phyloP scores from a whole-genome alignment of 2,329 filamentous ascomycete species.

The Trichoderma endophyticum region DNA sequence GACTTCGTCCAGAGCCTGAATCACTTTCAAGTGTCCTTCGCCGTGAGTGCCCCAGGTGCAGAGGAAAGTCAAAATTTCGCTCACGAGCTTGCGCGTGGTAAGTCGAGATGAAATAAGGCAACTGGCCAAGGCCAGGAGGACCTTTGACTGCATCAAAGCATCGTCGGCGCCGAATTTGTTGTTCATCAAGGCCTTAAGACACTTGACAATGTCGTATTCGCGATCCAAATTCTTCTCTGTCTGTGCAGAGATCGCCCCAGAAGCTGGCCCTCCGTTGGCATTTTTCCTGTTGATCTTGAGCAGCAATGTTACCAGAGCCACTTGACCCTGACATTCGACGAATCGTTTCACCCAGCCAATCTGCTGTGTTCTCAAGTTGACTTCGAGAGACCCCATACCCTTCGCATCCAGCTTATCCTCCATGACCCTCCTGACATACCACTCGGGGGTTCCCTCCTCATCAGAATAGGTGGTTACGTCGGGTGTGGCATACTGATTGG shows the following conservation, averaged over 20 bases:
- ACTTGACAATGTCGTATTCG: conserved; percentile 97
- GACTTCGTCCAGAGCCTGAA: conserved; percentile 88
- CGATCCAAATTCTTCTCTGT: conserved; percentile 79
- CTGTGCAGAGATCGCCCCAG: conserved; percentile 46
- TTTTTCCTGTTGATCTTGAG: conserved; percentile 90
- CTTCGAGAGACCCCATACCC: conserved; percentile 86
- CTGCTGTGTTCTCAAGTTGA: conserved; percentile 91
- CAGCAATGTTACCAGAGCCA: conserved; percentile 90
- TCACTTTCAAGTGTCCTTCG: conserved; percentile 86
- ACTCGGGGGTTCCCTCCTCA: conserved; percentile 94
- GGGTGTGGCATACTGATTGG: conserved; percentile 65
- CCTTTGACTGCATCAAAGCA: conserved; percentile 83
- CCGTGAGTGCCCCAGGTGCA: conserved; percentile 87
- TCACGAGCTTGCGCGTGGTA: conserved; percentile 90
- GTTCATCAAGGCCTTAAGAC: conserved; percentile 96
- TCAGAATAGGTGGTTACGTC: conserved; percentile 77
- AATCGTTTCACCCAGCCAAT: conserved; percentile 97
- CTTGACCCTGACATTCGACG: conserved; percentile 94
- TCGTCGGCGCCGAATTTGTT: conserved; percentile 99
- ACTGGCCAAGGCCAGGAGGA: conserved; percentile 81
- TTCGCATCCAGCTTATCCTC: conserved; percentile 91
- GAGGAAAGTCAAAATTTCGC: conserved; percentile 92
- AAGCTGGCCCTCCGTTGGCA: conserved; percentile 68
- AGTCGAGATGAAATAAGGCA: conserved; percentile 85
- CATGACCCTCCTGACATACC: conserved; percentile 97